Conservation (phyloP, 2,329 filamentous ascomycete genomes). For the Claviceps africana region DNA sequence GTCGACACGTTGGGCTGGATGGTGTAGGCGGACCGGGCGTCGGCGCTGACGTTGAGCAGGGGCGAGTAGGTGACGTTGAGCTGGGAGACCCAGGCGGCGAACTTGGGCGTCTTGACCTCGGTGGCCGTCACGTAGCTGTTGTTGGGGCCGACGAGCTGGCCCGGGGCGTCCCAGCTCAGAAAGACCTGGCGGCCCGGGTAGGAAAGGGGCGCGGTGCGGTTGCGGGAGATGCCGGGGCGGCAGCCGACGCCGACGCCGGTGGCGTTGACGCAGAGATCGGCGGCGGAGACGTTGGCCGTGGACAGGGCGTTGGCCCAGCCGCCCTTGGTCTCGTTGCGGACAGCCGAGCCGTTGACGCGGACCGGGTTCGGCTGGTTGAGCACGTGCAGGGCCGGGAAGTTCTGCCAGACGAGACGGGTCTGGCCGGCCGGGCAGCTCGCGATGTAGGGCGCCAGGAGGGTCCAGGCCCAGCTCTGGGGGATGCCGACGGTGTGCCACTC, state of each 20-base stretch:
- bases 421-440: conserved; percentile 58
- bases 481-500: conserved; percentile 71
- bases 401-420: conserved; percentile 70
- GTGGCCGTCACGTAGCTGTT: conserved; percentile 62
- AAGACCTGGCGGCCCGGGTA: conserved; percentile 61
- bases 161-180: conserved; percentile 59
- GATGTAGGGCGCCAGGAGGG: conserved; percentile 68
- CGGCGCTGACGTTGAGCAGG: conserved; percentile 34
- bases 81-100: conserved; percentile 64
- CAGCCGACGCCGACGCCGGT: conserved; percentile 43
- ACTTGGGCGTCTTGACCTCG: conserved; percentile 45
- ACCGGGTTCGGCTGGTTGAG: conserved; percentile 66
- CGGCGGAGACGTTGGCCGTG: conserved; percentile 26
- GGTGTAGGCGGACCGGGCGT: conserved; percentile 46
- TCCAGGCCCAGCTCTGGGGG: conserved; percentile 77
- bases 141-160: conserved; percentile 59
- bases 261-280: conserved; percentile 44
- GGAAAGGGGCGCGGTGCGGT: conserved; percentile 56
- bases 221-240: conserved; percentile 49
- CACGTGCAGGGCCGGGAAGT: conserved; percentile 51
- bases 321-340: conserved; percentile 49
- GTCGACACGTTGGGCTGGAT: conserved; percentile 59
- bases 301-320: conserved; percentile 42
- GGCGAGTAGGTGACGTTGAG: conserved; percentile 59
- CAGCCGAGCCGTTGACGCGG: conserved; percentile 47